Conservation (phyloP, 495 filamentous ascomycete genomes). For the Penicillium goetzii region DNA sequence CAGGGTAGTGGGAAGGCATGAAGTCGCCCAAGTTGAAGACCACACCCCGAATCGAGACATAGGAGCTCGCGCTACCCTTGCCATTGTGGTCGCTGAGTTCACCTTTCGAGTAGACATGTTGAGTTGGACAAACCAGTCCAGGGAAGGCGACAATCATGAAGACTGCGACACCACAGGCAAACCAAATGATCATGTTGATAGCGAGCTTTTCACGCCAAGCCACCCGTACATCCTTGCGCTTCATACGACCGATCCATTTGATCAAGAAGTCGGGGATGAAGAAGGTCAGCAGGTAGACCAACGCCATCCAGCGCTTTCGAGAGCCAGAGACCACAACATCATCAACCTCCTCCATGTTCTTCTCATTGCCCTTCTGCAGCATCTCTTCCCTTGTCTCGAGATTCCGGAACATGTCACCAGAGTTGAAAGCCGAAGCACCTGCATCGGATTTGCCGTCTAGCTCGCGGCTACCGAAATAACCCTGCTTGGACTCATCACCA, state of each 20-base stretch:
- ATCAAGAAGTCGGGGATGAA: slow-evolving; percentile 86
- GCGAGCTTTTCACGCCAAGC: slow-evolving; percentile 98
- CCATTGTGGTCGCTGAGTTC: slow-evolving; percentile 79
- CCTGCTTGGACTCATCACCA: slow-evolving; percentile 69
- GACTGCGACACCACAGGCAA: slow-evolving; percentile 72
- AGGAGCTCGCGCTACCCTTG: slow-evolving; percentile 64
- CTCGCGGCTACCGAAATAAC: slow-evolving; percentile 83
- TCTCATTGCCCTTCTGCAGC: slow-evolving; percentile 93
- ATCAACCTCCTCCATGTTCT: slow-evolving; percentile 88
- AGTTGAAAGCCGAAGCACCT: slow-evolving; percentile 82
- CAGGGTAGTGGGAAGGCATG: slow-evolving; percentile 79
- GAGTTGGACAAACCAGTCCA: slow-evolving; percentile 84
- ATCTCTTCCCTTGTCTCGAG: slow-evolving; percentile 89
- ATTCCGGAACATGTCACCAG: slow-evolving; percentile 96
- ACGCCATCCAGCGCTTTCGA: slow-evolving; percentile 87
- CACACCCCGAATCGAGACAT: slow-evolving; percentile 81
- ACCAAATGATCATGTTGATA: slow-evolving; percentile 98
- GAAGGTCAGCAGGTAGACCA: slow-evolving; percentile 87
- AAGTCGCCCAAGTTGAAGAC: slow-evolving; percentile 83
- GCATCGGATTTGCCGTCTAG: slow-evolving; percentile 88
- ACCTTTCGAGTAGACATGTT: slow-evolving; percentile 79
- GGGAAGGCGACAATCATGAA: slow-evolving; percentile 94
- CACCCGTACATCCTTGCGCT: slow-evolving; percentile 87
- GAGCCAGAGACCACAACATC: slow-evolving; percentile 74
- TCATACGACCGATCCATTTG: slow-evolving; percentile 78